These are phyloP conservation scores for Lactarius quietus DNA, from an alignment of 768 basidiomycete genomes.

Conservation along the genomic window DNA sequence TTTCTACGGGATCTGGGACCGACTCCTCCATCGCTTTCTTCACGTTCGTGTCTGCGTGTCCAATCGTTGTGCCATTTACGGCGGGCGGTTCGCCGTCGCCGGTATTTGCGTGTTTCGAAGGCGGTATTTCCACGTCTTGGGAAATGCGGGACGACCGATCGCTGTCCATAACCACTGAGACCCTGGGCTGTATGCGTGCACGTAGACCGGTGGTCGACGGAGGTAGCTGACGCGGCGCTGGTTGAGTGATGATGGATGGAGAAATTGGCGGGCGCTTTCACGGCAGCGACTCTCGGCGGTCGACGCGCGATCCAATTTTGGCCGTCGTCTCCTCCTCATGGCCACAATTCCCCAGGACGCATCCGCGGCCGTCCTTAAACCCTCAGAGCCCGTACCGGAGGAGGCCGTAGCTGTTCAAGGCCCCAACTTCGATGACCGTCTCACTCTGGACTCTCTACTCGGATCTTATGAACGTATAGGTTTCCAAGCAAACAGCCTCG, in stretches of 20 bases:
- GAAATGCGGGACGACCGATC: not conserved
- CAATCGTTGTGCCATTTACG: not conserved
- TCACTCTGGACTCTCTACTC: constrained; percentile 67
- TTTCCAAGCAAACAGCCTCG: constrained; percentile 94
- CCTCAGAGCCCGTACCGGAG: constrained; percentile 66
- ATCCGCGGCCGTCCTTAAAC: constrained; percentile 73
- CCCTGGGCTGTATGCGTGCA: not conserved
- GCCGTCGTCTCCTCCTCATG: not conserved
- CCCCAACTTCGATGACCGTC: constrained; percentile 74
- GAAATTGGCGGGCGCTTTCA: constrained; percentile 9
- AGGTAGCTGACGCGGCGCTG: constrained; percentile 14
- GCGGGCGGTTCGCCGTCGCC: not conserved
- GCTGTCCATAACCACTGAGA: not conserved
- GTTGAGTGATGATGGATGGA: constrained; percentile 6
- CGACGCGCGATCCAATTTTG: not conserved
- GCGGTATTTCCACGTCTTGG: constrained; percentile 3
- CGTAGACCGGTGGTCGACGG: not conserved
- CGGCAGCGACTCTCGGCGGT: not conserved
- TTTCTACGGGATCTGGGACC: not conserved
- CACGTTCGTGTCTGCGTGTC: not conserved
- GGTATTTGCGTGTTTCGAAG: constrained; percentile 3
- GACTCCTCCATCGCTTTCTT: not conserved
- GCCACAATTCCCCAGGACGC: constrained; percentile 49
- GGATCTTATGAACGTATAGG: constrained; percentile 85
- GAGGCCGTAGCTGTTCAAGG: constrained; percentile 73